Evolutionary conservation across 2,329 filamentous ascomycete species (phyloP), one percentile per base, ranked within the genome.

Genomic region (Scolecobasidium constrictum): DNA sequence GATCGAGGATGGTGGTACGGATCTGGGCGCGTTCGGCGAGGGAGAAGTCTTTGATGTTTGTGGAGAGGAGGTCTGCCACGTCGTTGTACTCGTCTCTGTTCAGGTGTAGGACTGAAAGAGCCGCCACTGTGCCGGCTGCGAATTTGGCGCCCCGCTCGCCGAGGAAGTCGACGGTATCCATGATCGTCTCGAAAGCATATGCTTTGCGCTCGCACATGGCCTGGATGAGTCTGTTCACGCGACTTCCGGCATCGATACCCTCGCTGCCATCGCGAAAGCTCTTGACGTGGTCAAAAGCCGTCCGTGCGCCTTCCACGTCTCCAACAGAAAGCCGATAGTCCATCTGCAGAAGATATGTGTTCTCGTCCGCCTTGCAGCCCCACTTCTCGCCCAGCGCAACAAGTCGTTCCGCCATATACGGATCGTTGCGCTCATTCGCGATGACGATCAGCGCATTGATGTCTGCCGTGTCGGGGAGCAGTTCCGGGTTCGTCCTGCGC

Each of bases 21-120:
- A 94, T 77, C 22, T 72, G 60, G 5, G 68, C 68, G 46, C 87
- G 78, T 56, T 93, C 83, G 11, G 72, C 67, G 18, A 79, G 69
- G 36, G 83, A 83, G 58, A 78, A 86, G 44, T 80, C 73, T 50
- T 78, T 77, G 4, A 78, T 74, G 51, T 92, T 80, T 4, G 81
- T 72, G 18, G 87, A 86, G 13, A 96, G 72, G 0, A 93, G 73
- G 55, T 94, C 86, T 48, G 86, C 81, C 4, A 86, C 78, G 47
- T 93, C 86, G 49, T 80, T 77, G 35, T 79, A 72, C 56, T 94
- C 84, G 53, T 86, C 82, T 33, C 82, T 78, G 47, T 76, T 72
- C 9, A 95, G 71, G 50, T 94, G 83, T 34, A 83, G 68, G 35
- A 80, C 68, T 46, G 80, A 83, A n/a, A 95, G 68, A 1, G 76